phyloP scores from a whole-genome alignment of 2,329 filamentous ascomycete species.

The Cordyceps cicadae region DNA sequence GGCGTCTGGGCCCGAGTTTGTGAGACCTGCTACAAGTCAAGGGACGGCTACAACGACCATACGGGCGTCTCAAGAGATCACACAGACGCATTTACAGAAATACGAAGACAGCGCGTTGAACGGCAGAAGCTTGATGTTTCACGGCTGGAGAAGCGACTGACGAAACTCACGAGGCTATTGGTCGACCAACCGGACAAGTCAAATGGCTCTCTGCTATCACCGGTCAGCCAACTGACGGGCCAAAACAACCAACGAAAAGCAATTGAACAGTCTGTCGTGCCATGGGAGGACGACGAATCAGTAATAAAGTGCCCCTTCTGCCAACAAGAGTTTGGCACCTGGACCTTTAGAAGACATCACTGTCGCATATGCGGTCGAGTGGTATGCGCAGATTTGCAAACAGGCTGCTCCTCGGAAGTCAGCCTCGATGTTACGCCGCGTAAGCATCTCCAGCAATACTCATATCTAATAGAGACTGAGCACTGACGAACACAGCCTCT shows the following conservation, averaged over 20 bases:
- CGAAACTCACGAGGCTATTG: conserved; percentile 77
- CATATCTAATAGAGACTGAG: not conserved
- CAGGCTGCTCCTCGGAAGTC: conserved; percentile 76
- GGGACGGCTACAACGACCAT: conserved; percentile 91
- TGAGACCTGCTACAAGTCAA: conserved; percentile 97
- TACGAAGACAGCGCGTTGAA: conserved; percentile 72
- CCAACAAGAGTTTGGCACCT: conserved; percentile 88
- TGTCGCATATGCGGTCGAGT: conserved; percentile 90
- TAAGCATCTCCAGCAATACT: conserved; percentile 18
- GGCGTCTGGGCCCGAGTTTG: conserved; percentile 93
- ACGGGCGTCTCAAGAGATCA: conserved; percentile 64
- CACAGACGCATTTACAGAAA: conserved; percentile 58
- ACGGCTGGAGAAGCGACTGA: conserved; percentile 82
- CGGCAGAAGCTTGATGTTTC: conserved; percentile 81
- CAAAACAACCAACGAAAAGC: conserved; percentile 69
- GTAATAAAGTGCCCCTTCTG: conserved; percentile 86
- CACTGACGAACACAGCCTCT: conserved; percentile 19
- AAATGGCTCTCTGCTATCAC: conserved; percentile 47
- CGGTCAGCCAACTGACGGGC: conserved; percentile 53
- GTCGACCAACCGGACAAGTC: conserved; percentile 65
- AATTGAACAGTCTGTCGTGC: conserved; percentile 85
- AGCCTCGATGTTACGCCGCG: conserved; percentile 64
- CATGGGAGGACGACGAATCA: conserved; percentile 84
- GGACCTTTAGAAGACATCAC: conserved; percentile 88
- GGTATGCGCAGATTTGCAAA: conserved; percentile 80